These are phyloP conservation scores for Penicillium palitans DNA, from an alignment of 2,329 filamentous ascomycete genomes.

Conservation along the genomic window DNA sequence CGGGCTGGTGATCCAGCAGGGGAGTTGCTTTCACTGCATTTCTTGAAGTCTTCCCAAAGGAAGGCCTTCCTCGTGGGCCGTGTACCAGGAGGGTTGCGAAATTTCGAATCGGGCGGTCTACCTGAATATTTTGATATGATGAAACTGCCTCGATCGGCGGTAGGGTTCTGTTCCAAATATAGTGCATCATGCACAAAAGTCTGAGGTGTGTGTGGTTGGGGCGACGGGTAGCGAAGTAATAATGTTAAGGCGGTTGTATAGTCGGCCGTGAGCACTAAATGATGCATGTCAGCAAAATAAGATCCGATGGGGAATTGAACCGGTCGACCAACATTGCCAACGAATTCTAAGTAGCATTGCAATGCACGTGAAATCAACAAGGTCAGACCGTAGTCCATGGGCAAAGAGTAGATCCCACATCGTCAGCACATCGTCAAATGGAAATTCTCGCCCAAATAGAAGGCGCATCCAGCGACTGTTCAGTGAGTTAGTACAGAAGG, in stretches of 20 bases:
- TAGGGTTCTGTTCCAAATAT: conserved; percentile 48
- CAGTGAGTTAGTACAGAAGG: conserved; percentile 12
- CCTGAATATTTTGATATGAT: conserved; percentile 51
- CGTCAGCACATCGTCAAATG: conserved; percentile 77
- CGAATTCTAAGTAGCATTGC: conserved; percentile 90
- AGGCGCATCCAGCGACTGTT: conserved; percentile 86
- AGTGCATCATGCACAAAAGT: conserved; percentile 85
- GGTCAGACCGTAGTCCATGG: conserved; percentile 73
- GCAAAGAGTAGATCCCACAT: conserved; percentile 94
- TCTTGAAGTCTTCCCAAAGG: conserved; percentile 32
- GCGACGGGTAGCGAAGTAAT: conserved; percentile 78
- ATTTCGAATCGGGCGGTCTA: conserved; percentile 41
- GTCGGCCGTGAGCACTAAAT: conserved; percentile 75
- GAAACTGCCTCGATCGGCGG: conserved; percentile 44
- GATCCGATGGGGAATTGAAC: conserved; percentile 6
- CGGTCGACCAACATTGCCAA: conserved; percentile 69
- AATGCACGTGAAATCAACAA: conserved; percentile 89
- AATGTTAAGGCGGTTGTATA: conserved; percentile 82
- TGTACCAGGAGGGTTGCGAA: conserved; percentile 21
- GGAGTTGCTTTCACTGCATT: conserved; percentile 32
- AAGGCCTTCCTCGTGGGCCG: conserved; percentile 26
- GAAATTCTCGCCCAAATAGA: conserved; percentile 89
- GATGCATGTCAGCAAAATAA: conserved; percentile 20
- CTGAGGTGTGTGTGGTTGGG: conserved; percentile 65
- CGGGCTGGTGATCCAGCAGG: conserved; percentile 41